phyloP scores from a whole-genome alignment of 139 green algal species.

The Picochlorum sp. region DNA sequence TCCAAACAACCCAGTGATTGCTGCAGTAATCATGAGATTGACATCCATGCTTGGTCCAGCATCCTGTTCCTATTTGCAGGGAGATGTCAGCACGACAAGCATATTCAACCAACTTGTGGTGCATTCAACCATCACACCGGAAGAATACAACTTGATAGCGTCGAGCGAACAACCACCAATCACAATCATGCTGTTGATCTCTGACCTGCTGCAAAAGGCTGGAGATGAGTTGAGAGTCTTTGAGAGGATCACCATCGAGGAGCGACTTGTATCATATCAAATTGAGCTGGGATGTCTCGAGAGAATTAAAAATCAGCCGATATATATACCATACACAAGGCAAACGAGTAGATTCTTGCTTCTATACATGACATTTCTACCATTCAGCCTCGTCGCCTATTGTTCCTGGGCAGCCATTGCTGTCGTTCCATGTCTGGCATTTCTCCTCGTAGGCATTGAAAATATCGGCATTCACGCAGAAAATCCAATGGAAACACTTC shows the following conservation, averaged over 20 bases:
- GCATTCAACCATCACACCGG: slow-evolving; percentile 1
- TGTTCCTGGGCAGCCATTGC: slow-evolving; percentile 9
- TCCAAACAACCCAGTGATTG: neutral
- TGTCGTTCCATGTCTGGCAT: neutral
- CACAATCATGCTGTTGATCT: slow-evolving; percentile 8
- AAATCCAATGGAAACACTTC: slow-evolving; percentile 20
- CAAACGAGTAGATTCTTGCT: slow-evolving; percentile 67
- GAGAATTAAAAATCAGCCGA: slow-evolving; percentile 15
- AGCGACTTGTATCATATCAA: slow-evolving; percentile 9
- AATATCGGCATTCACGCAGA: slow-evolving; percentile 26
- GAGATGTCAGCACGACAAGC: slow-evolving; percentile 2
- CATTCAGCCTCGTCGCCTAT: slow-evolving; percentile 32
- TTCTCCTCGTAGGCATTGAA: slow-evolving; percentile 26
- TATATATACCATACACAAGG: slow-evolving; percentile 21
- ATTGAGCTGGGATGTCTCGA: slow-evolving; percentile 12
- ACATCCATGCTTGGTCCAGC: slow-evolving; percentile 7
- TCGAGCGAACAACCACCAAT: slow-evolving; percentile 17
- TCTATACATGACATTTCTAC: slow-evolving; percentile 58
- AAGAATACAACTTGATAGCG: slow-evolving; percentile 12
- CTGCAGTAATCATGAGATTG: slow-evolving; percentile 6
- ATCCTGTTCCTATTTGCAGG: slow-evolving; percentile 16
- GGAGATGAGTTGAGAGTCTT: slow-evolving; percentile 32
- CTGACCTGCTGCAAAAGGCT: slow-evolving; percentile 38
- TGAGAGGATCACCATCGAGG: slow-evolving; percentile 10
- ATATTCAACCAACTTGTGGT: neutral